Percentiles rank a stretch among this genome's conserved stretches.
These are phyloP conservation scores for Penicillium pancosmium DNA, from an alignment of 495 filamentous ascomycete genomes.

Conservation along the genomic window DNA sequence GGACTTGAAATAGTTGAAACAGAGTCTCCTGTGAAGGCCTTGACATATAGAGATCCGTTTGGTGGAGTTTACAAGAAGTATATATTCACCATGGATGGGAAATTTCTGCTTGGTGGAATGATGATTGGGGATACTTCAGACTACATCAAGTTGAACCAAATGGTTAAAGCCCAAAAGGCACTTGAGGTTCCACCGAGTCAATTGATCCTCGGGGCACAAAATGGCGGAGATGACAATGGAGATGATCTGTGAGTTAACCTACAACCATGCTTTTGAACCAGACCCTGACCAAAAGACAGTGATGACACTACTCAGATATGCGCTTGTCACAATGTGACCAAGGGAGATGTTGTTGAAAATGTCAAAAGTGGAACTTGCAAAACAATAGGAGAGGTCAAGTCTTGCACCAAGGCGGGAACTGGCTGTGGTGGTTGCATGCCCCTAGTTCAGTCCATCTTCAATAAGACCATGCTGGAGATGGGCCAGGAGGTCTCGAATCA, in stretches of 20 bases:
- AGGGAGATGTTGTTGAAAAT: constrained; percentile 73
- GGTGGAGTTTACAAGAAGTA: constrained; percentile 96
- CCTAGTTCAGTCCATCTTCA: constrained; percentile 90
- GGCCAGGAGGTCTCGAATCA: constrained; percentile 90
- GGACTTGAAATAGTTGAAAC: constrained; percentile 36
- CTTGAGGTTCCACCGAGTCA: constrained; percentile 83
- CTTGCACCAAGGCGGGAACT: constrained; percentile 92
- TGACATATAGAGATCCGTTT: constrained; percentile 94
- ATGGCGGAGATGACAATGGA: constrained; percentile 70
- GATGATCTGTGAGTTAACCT: constrained; percentile 60
- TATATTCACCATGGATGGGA: constrained; percentile 88
- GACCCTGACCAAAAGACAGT: constrained; percentile 33
- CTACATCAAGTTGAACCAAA: constrained; percentile 92
- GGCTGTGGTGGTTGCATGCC: constrained; percentile 96
- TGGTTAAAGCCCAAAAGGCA: constrained; percentile 85
- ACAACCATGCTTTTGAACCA: neutral
- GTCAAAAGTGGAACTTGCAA: constrained; percentile 86
- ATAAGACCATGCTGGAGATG: constrained; percentile 86
- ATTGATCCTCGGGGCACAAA: constrained; percentile 84
- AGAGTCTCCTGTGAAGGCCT: constrained; percentile 71
- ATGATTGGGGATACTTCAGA: constrained; percentile 97
- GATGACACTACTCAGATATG: constrained; percentile 90
- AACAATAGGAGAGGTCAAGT: constrained; percentile 83
- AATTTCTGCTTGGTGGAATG: constrained; percentile 93
- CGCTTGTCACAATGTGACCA: constrained; percentile 94